phyloP scores from a whole-genome alignment of 2,329 filamentous ascomycete genomes.

The Teratosphaeria epicoccoides region DNA sequence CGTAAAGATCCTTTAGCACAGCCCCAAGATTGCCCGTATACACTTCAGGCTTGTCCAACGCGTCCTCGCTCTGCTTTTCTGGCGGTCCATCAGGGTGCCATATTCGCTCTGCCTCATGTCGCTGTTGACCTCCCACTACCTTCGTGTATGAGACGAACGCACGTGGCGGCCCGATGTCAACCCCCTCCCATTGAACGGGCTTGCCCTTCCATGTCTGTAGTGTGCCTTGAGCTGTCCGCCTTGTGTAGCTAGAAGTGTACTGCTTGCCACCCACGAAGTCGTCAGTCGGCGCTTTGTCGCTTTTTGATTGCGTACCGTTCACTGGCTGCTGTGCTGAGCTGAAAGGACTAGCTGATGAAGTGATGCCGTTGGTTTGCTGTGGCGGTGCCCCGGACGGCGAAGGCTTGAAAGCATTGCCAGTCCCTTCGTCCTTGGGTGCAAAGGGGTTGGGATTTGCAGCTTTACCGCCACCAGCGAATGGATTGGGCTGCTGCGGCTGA shows the following conservation, averaged over 20 bases:
- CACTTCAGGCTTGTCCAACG: constrained; percentile 46
- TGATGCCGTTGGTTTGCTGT: not conserved
- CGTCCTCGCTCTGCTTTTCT: constrained; percentile 39
- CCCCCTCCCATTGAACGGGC: constrained; percentile 32
- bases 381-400: constrained; percentile 4
- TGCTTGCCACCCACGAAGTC: not conserved
- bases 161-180: not conserved
- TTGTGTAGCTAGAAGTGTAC: constrained; percentile 4
- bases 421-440: not conserved
- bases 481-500: not conserved
- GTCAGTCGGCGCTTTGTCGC: not conserved
- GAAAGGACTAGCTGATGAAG: constrained; percentile 1
- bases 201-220: constrained; percentile 54
- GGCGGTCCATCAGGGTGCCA: constrained; percentile 66
- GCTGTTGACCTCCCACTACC: constrained; percentile 35
- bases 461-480: constrained; percentile 1
- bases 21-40: constrained; percentile 50
- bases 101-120: constrained; percentile 53
- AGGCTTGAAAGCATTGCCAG: constrained; percentile 7
- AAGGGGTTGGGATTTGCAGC: not conserved
- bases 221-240: constrained; percentile 22
- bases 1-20: constrained; percentile 50
- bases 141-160: not conserved
- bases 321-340: not conserved
- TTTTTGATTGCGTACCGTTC: not conserved